Conservation (phyloP, 1,139 yeast species). For the Taiozyma onychis region DNA sequence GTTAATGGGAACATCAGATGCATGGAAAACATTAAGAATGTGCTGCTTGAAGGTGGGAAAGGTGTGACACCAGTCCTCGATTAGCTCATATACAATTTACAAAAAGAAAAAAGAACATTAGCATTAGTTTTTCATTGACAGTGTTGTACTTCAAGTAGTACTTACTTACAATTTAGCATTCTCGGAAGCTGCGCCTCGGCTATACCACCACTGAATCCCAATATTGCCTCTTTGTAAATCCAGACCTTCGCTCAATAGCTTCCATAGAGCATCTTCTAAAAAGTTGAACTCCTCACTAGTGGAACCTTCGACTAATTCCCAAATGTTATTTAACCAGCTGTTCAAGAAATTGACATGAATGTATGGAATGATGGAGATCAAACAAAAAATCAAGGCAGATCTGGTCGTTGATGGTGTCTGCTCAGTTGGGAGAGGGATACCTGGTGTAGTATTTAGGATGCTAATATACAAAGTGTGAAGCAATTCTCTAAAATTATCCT, state of each 20-base stretch:
- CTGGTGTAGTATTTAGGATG: slow-evolving; percentile 32
- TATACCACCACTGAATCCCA: slow-evolving; percentile 67
- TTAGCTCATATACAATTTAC: not conserved
- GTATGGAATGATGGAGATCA: slow-evolving; percentile 52
- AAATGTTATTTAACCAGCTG: slow-evolving; percentile 44
- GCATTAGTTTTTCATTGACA: not conserved
- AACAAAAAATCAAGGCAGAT: slow-evolving; percentile 44
- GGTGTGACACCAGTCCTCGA: slow-evolving; percentile 15
- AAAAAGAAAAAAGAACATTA: not conserved
- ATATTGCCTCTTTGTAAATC: slow-evolving; percentile 57
- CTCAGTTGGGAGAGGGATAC: slow-evolving; percentile 26
- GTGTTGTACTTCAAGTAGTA: not conserved
- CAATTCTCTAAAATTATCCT: slow-evolving; percentile 31
- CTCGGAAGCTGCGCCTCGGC: slow-evolving; percentile 1
- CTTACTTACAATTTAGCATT: not conserved
- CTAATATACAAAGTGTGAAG: slow-evolving; percentile 37
- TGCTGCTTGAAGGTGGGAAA: slow-evolving; percentile 17
- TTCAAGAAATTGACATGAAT: slow-evolving; percentile 40
- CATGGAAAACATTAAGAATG: slow-evolving; percentile 19
- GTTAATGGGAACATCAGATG: slow-evolving; percentile 17
- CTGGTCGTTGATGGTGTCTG: slow-evolving; percentile 33
- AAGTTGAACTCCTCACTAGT: slow-evolving; percentile 27
- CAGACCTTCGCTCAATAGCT: slow-evolving; percentile 39
- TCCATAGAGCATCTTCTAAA: slow-evolving; percentile 33
- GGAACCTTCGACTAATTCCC: slow-evolving; percentile 32